A percentile compares a stretch with the other conserved stretches of the same genome.
phyloP scores from a whole-genome alignment of 2,329 filamentous ascomycete species.

The Monosporascus sp. region DNA sequence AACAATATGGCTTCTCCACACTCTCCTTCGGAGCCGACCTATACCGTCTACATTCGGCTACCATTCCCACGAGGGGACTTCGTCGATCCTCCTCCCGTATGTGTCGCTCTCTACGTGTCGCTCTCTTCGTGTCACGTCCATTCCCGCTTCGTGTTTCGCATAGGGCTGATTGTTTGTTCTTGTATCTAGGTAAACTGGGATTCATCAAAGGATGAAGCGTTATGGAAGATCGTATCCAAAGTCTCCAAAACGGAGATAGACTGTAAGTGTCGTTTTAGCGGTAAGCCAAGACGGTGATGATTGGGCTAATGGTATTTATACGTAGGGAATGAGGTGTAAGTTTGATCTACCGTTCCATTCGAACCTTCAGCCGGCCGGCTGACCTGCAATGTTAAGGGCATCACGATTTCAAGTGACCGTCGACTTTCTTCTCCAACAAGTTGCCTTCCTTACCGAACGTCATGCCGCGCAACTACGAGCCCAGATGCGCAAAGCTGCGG shows the following conservation, averaged over 20 bases:
- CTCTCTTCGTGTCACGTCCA: neutral
- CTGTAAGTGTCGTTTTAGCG: conserved; percentile 50
- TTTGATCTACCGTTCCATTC: conserved; percentile 9
- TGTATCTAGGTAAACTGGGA: conserved; percentile 74
- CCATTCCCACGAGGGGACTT: conserved; percentile 85
- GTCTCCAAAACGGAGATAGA: conserved; percentile 79
- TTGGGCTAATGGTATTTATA: conserved; percentile 6
- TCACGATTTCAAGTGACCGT: conserved; percentile 77
- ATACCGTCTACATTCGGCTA: conserved; percentile 81
- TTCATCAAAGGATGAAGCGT: conserved; percentile 72
- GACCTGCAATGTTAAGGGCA: conserved; percentile 47
- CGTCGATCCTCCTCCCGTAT: conserved; percentile 80
- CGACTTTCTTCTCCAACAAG: conserved; percentile 86
- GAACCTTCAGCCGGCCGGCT: conserved; percentile 4
- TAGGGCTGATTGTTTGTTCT: conserved; percentile 15
- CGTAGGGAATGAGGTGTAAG: conserved; percentile 72
- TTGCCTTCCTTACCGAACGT: conserved; percentile 87
- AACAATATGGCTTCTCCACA: conserved; percentile 19
- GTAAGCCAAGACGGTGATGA: neutral
- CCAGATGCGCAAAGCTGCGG: conserved; percentile 75
- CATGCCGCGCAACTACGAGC: conserved; percentile 86
- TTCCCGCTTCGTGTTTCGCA: conserved; percentile 10
- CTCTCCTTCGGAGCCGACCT: conserved; percentile 44
- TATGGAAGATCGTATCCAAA: conserved; percentile 87
- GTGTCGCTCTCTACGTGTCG: conserved; percentile 19